Evolutionary conservation across 441 rosid genomes (phyloP).

Genomic region (Populus hybrid): DNA sequence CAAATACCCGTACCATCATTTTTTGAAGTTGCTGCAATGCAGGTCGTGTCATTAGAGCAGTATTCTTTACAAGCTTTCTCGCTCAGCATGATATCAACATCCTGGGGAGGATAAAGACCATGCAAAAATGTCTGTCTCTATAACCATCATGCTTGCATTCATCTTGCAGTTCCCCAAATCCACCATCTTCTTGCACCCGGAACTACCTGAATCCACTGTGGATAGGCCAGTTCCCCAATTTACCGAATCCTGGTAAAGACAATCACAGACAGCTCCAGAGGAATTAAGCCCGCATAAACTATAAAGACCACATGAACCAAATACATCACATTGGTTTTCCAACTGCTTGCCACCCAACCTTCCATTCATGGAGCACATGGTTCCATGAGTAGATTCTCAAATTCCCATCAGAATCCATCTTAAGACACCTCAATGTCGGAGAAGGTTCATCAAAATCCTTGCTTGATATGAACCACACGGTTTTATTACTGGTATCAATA

Average conservation of each 20-base stretch:
- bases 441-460: conserved; percentile 32
- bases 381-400: conserved; percentile 42
- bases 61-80: conserved; percentile 33
- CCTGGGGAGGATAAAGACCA: conserved; percentile 37
- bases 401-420: conserved; percentile 44
- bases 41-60: conserved; percentile 32
- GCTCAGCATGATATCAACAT: conserved; percentile 33
- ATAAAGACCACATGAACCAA: conserved; percentile 45
- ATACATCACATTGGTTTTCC: conserved; percentile 42
- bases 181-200: conserved; percentile 33
- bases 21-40: conserved; percentile 36
- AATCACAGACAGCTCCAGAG: conserved; percentile 32
- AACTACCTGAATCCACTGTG: conserved; percentile 20
- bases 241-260: conserved; percentile 23
- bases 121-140: conserved; percentile 31
- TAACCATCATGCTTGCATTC: conserved; percentile 31
- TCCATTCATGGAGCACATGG: conserved; percentile 24
- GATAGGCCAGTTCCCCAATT: conserved; percentile 19
- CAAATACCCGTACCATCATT: conserved; percentile 43
- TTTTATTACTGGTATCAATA: conserved; percentile 19
- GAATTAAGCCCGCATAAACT: conserved; percentile 34
- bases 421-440: conserved; percentile 34
- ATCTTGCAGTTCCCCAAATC: conserved; percentile 38
- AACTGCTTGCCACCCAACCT: conserved; percentile 42
- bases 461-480: conserved; percentile 32